Evolutionary conservation across 2,329 filamentous ascomycete genomes (phyloP).

Genomic region (Coniochaeta sp.): DNA sequence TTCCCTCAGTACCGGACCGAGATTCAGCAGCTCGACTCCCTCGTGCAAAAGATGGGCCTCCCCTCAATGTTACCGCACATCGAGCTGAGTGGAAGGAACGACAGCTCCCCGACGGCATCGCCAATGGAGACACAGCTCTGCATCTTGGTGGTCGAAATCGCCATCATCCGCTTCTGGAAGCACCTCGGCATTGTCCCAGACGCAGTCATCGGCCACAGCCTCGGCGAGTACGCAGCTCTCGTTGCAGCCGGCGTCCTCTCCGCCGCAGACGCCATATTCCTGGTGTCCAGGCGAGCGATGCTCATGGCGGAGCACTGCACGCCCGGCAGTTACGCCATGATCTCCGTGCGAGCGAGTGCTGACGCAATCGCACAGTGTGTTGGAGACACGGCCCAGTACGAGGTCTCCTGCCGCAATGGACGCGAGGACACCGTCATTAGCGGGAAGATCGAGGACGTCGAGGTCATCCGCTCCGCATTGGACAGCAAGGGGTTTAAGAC

Average conservation of each 20-base stretch:
- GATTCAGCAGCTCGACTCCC: constrained; percentile 23
- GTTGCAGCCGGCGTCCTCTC: constrained; percentile 57
- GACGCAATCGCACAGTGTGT: constrained; percentile 19
- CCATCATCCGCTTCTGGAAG: constrained; percentile 32
- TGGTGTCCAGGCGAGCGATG: constrained; percentile 53
- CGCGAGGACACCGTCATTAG: constrained; percentile 55
- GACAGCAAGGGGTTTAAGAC: constrained; percentile 20
- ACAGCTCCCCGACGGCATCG: too few species aligned
- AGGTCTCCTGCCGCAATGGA: constrained; percentile 56
- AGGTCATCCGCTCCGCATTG: constrained; percentile 12
- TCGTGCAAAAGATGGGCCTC: constrained; percentile 21
- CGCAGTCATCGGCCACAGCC: constrained; percentile 43
- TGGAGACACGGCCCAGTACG: too few species aligned
- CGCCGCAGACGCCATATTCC: constrained; percentile 50
- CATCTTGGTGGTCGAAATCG: constrained; percentile 34
- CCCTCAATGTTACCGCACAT: too few species aligned
- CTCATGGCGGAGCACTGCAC: constrained; percentile 49
- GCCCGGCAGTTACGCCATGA: constrained; percentile 24
- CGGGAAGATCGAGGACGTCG: constrained; percentile 41
- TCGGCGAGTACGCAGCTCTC: constrained; percentile 58
- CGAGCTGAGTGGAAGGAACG: too few species aligned
- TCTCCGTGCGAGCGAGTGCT: constrained; percentile 21
- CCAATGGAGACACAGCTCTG: constrained; percentile 27
- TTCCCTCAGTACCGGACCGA: constrained; percentile 24
- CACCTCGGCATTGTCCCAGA: constrained; percentile 31